Conservation (phyloP, 1,139 yeast species). For the Saccharomycopsis crataegensis region DNA sequence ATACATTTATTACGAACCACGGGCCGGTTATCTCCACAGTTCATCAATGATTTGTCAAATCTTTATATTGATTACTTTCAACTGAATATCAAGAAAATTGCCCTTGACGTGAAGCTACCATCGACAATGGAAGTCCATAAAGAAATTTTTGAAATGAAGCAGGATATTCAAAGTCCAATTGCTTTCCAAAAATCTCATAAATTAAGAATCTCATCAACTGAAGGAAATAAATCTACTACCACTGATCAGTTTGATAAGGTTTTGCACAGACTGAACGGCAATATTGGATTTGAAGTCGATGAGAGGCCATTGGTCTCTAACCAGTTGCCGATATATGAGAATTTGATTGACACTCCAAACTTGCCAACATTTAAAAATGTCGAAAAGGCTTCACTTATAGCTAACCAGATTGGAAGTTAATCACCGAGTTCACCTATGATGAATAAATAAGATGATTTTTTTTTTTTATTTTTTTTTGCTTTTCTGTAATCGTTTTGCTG, state of each 20-base stretch:
- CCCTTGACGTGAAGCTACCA: not conserved
- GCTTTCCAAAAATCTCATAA: slow-evolving; percentile 14
- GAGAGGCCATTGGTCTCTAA: slow-evolving; percentile 52
- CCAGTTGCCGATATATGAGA: slow-evolving; percentile 30
- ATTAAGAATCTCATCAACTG: slow-evolving; percentile 3
- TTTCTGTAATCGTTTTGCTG: no score
- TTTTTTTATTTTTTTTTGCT: no score
- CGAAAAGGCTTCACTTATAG: slow-evolving; percentile 39
- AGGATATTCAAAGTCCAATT: slow-evolving; percentile 10
- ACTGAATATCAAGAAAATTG: slow-evolving; percentile 20
- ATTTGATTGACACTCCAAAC: slow-evolving; percentile 30
- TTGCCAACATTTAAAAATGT: slow-evolving; percentile 56
- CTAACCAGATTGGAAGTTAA: not conserved
- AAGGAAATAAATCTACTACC: slow-evolving; percentile 2
- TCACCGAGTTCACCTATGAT: no score
- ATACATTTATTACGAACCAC: slow-evolving; percentile 36
- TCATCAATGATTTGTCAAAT: slow-evolving; percentile 36
- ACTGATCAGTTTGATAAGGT: slow-evolving; percentile 31
- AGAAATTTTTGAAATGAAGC: slow-evolving; percentile 8
- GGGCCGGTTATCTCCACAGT: slow-evolving; percentile 40
- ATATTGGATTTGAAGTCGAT: slow-evolving; percentile 48
- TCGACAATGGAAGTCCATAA: slow-evolving; percentile 13
- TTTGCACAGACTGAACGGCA: slow-evolving; percentile 44
- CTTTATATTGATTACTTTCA: slow-evolving; percentile 31
- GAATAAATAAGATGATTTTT: no score